phyloP scores from a whole-genome alignment of 78 protist species.

The Dictyostelium citrinum region DNA sequence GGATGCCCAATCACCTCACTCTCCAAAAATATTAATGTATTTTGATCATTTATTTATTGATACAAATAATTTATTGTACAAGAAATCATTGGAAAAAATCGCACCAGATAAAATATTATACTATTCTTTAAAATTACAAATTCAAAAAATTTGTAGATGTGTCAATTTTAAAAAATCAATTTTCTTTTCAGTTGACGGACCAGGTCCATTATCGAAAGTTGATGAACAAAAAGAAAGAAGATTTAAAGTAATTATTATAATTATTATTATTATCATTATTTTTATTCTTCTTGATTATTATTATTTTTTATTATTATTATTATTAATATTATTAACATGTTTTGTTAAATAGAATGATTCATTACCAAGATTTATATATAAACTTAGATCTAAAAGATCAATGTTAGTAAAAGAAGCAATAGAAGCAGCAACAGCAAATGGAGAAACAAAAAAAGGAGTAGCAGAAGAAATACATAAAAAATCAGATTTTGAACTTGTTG shows the following conservation, averaged over 20 bases:
- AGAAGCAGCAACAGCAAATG: no score
- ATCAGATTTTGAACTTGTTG: background rate
- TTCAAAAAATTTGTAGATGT: no score
- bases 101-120: background rate
- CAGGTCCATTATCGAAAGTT: conserved; percentile 48
- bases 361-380: background rate
- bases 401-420: no score
- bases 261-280: background rate
- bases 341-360: background rate
- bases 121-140: background rate
- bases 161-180: background rate
- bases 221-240: conserved; percentile 43
- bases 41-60: background rate
- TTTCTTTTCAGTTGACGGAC: conserved; percentile 31
- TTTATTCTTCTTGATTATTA: no score
- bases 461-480: no score
- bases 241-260: background rate
- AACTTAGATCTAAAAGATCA: background rate
- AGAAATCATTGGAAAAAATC: background rate
- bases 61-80: background rate
- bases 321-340: background rate
- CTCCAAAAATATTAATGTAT: no score
- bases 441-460: no score
- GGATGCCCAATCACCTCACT: no score
- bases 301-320: no score